Evolutionary conservation across 306 rosid species (phyloP).

Genomic region (Prinsepia uniflora): DNA sequence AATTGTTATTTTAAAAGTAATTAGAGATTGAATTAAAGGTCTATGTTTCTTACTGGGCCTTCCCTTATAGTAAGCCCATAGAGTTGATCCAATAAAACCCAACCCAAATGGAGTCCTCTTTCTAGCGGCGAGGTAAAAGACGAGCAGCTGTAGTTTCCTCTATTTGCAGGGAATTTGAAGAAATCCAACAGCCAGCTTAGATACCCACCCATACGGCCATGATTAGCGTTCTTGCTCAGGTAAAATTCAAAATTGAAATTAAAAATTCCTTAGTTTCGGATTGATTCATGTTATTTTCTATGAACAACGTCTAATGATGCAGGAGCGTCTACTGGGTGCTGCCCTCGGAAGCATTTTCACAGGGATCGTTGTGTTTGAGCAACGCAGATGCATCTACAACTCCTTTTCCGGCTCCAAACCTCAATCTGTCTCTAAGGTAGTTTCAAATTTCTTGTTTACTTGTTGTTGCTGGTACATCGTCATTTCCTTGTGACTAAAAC

Average conservation of each 20-base stretch:
- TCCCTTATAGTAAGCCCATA: background rate
- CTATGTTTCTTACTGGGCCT: background rate
- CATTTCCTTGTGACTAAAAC: constrained; percentile 10
- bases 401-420: constrained; percentile 51
- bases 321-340: constrained; percentile 86
- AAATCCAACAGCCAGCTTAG: background rate
- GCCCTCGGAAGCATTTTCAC: constrained; percentile 62
- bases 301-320: constrained; percentile 7
- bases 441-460: background rate
- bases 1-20: too few relatives aligned
- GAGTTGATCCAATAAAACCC: background rate
- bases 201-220: constrained; percentile 25
- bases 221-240: constrained; percentile 84
- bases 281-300: background rate
- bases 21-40: background rate
- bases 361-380: constrained; percentile 61
- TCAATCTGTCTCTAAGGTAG: constrained; percentile 42
- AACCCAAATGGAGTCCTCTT: background rate
- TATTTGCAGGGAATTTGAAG: background rate
- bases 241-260: background rate
- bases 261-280: background rate
- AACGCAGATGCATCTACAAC: constrained; percentile 53
- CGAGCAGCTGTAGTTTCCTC: background rate
- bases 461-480: background rate
- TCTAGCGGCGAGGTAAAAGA: background rate